Evolutionary conservation across 306 rosid species (phyloP).

Genomic region (Prunus persica): DNA sequence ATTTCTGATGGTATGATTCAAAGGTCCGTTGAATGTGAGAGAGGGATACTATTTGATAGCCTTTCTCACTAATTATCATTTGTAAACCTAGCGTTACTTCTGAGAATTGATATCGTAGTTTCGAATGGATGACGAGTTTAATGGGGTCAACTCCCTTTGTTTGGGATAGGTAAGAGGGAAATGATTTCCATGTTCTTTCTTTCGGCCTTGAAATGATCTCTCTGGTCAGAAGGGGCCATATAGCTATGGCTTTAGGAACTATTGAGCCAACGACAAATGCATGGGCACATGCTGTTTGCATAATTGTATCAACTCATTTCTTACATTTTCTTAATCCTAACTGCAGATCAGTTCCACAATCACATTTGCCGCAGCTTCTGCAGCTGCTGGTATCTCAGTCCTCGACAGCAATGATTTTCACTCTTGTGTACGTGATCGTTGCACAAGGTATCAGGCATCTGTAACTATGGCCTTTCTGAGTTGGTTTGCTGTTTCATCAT

Average conservation of each 20-base stretch:
- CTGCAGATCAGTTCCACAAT: constrained; percentile 63
- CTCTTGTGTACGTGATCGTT: constrained; percentile 46
- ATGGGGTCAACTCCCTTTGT: too few relatives aligned
- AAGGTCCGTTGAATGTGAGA: not conserved
- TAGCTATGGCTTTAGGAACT: too few relatives aligned
- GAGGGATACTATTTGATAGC: not conserved
- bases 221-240: too few relatives aligned
- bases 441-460: constrained; percentile 51
- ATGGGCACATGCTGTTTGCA: not conserved
- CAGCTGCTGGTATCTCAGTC: constrained; percentile 52
- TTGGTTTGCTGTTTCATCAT: constrained; percentile 58
- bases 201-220: too few relatives aligned
- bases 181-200: too few relatives aligned
- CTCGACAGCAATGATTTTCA: constrained; percentile 56
- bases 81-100: too few relatives aligned
- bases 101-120: too few relatives aligned
- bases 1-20: not conserved
- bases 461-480: constrained; percentile 62
- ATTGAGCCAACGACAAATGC: too few relatives aligned
- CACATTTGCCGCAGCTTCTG: constrained; percentile 58
- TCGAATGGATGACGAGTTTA: too few relatives aligned
- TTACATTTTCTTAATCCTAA: not conserved
- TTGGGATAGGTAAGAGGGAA: too few relatives aligned
- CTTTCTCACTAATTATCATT: too few relatives aligned
- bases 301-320: not conserved